phyloP scores from a whole-genome alignment of 495 filamentous ascomycete species.

The Ramalina intermedia region DNA sequence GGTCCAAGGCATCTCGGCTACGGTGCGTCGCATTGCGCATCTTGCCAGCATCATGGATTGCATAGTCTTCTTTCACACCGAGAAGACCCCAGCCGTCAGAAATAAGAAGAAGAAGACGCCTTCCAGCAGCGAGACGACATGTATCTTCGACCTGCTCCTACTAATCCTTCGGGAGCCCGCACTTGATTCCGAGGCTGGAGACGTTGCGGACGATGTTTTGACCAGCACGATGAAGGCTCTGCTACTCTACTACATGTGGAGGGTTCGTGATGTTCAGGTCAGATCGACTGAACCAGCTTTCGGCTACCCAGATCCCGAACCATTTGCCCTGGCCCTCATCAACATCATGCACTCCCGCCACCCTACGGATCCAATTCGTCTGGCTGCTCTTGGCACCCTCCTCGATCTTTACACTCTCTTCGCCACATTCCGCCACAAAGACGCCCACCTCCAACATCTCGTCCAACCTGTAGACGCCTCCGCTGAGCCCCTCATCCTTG shows the following conservation, averaged over 20 bases:
- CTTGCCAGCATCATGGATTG: slow-evolving; percentile 70
- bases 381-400: slow-evolving; percentile 56
- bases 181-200: slow-evolving; percentile 40
- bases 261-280: slow-evolving; percentile 39
- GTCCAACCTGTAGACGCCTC: slow-evolving; percentile 45
- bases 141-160: slow-evolving; percentile 30
- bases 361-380: slow-evolving; percentile 55
- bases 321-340: slow-evolving; percentile 45
- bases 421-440: slow-evolving; percentile 43
- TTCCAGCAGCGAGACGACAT: slow-evolving; percentile 42
- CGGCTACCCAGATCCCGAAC: slow-evolving; percentile 29
- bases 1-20: slow-evolving; percentile 59
- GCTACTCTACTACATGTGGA: slow-evolving; percentile 94
- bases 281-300: slow-evolving; percentile 24
- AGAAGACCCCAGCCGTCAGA: slow-evolving; percentile 22
- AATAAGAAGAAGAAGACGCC: slow-evolving; percentile 31
- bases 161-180: slow-evolving; percentile 52
- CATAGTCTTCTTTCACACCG: slow-evolving; percentile 52
- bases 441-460: slow-evolving; percentile 35
- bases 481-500: slow-evolving; percentile 46
- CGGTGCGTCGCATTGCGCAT: slow-evolving; percentile 70
- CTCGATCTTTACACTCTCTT: slow-evolving; percentile 76
- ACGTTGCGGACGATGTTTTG: slow-evolving; percentile 65
- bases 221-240: slow-evolving; percentile 54
- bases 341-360: slow-evolving; percentile 42